phyloP scores from a whole-genome alignment of 495 filamentous ascomycete genomes.

The Cercophora sp. region DNA sequence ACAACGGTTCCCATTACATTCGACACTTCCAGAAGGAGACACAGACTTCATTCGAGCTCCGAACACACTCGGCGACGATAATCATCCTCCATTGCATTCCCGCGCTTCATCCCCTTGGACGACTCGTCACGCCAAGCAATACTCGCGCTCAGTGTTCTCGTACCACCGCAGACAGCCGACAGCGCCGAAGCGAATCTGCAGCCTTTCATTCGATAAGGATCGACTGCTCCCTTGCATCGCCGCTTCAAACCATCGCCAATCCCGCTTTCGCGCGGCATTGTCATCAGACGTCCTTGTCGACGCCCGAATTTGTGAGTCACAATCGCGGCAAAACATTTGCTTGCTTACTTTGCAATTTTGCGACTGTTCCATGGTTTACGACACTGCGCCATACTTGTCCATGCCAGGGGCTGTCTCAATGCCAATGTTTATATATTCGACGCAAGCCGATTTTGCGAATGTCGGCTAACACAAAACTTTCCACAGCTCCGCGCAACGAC shows the following conservation, averaged over 20 bases:
- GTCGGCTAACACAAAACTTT: slow-evolving; percentile 23
- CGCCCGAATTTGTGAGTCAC: slow-evolving; percentile 43
- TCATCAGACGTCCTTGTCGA: slow-evolving; percentile 21
- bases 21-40: no score
- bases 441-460: slow-evolving; percentile 1
- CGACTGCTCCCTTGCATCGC: slow-evolving; percentile 32
- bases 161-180: no score
- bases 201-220: slow-evolving; percentile 38
- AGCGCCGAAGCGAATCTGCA: no score
- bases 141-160: no score
- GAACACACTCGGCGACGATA: no score
- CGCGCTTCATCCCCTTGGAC: no score
- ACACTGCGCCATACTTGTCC: slow-evolving; percentile 11
- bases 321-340: slow-evolving; percentile 21
- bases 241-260: slow-evolving; percentile 35
- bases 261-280: slow-evolving; percentile 22
- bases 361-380: slow-evolving; percentile 10
- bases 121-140: no score
- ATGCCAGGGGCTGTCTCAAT: background rate
- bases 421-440: slow-evolving; percentile 15
- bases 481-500: background rate
- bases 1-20: no score
- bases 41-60: no score
- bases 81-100: slow-evolving; percentile 15
- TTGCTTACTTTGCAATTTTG: slow-evolving; percentile 15